A percentile compares a stretch with the other conserved stretches of the same genome.
These are phyloP conservation scores for Erodium chrysanthum DNA, from an alignment of 441 rosid genomes.

Conservation along the genomic window DNA sequence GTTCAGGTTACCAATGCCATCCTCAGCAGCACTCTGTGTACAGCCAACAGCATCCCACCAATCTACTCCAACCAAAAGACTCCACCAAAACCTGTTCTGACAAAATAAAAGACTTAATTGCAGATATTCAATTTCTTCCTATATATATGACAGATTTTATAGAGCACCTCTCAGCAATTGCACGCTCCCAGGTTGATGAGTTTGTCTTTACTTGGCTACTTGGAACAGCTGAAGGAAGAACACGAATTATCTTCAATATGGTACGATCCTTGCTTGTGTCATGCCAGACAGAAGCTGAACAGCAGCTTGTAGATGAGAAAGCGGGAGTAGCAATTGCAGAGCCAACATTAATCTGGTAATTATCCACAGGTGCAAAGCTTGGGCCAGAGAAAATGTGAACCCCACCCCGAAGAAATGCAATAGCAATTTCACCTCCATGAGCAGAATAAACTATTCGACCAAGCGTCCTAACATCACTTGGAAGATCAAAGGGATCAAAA, in stretches of 20 bases:
- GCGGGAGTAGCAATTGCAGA: slow-evolving; percentile 98
- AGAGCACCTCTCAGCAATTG: slow-evolving; percentile 92
- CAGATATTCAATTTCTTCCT: slow-evolving; percentile 2
- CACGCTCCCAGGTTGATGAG: slow-evolving; percentile 85
- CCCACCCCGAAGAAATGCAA: slow-evolving; percentile 93
- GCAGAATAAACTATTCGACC: slow-evolving; percentile 96
- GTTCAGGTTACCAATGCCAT: slow-evolving; percentile 60
- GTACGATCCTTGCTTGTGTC: slow-evolving; percentile 75
- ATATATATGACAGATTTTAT: background rate
- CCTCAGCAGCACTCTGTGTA: slow-evolving; percentile 99
- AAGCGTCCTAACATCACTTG: slow-evolving; percentile 90
- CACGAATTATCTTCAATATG: slow-evolving; percentile 81
- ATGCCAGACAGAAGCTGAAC: slow-evolving; percentile 98
- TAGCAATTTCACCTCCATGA: slow-evolving; percentile 97
- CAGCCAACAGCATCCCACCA: slow-evolving; percentile 99
- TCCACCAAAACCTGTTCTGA: slow-evolving; percentile 95
- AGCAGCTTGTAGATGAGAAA: slow-evolving; percentile 97
- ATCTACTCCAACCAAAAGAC: slow-evolving; percentile 98
- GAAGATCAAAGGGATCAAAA: slow-evolving; percentile 97
- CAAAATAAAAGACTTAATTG: slow-evolving; percentile 15
- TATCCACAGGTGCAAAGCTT: slow-evolving; percentile 73
- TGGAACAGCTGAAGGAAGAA: slow-evolving; percentile 85
- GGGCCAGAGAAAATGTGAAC: slow-evolving; percentile 98
- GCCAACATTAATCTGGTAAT: slow-evolving; percentile 90
- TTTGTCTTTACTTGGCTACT: slow-evolving; percentile 66